phyloP scores from a whole-genome alignment of 1,139 yeast genomes.

The Taiozyma sp. region DNA sequence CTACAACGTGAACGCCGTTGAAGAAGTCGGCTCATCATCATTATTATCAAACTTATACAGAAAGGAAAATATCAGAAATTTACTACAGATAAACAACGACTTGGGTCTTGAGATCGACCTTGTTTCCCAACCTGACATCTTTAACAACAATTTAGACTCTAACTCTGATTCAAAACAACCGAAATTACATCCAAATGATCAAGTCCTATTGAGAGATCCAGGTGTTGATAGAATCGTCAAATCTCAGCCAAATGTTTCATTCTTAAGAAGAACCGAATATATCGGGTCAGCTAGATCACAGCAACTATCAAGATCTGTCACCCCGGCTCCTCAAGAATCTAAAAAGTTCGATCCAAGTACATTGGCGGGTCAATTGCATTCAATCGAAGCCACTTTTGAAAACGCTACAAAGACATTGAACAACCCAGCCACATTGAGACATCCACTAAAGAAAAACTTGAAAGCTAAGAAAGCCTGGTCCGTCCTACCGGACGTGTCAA shows the following conservation, averaged over 20 bases:
- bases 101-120: conserved; percentile 80
- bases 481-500: conserved; percentile 82
- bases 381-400: conserved; percentile 78
- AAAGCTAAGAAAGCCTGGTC: conserved; percentile 80
- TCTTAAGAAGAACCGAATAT: conserved; percentile 92
- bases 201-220: conserved; percentile 77
- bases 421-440: conserved; percentile 45
- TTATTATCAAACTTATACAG: conserved; percentile 72
- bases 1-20: conserved; percentile 38
- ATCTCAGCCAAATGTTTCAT: conserved; percentile 59
- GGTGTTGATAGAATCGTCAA: conserved; percentile 49
- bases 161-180: conserved; percentile 43
- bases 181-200: conserved; percentile 71
- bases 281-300: conserved; percentile 31
- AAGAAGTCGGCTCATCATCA: conserved; percentile 53
- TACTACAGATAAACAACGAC: conserved; percentile 67
- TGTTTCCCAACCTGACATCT: conserved; percentile 60
- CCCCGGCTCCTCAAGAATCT: conserved; percentile 6
- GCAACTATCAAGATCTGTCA: conserved; percentile 12
- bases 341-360: conserved; percentile 36
- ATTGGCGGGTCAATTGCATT: conserved; percentile 58
- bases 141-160: conserved; percentile 39
- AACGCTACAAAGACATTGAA: conserved; percentile 47
- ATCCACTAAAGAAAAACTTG: conserved; percentile 72
- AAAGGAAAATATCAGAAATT: conserved; percentile 58